Base-by-base conservation (phyloP, 495 filamentous ascomycete species). In the Talaromyces ruber region DNA sequence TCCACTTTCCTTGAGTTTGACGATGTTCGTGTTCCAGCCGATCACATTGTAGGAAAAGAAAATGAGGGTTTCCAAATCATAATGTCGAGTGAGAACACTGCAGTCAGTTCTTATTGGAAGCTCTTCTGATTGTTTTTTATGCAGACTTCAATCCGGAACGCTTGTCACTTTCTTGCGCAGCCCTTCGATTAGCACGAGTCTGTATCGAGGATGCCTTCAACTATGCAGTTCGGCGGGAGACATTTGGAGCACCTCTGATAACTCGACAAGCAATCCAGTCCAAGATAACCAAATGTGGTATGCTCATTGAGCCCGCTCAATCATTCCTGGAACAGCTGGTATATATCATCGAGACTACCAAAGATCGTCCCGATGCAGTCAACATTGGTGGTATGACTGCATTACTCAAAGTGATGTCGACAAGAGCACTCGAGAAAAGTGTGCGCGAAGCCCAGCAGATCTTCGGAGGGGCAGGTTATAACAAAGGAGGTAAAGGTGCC, bases 361-460 rank as follows among this genome's bases (percentile, higher is more conserved):
- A 74, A 50, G 66, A 73, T 34, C 68, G 64, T 25, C 67, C 68
- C 0, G 71, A 76, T 60, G 68, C 71, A 51, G 74, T 78, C 28
- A 75, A 74, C 53, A 80, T 81, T 30, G 77, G 79, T 6, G 79
- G 79, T 0, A 79, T 79, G 79, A 77, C 73, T 7, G 75, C 73
- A 1, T 65, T 76, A 25, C 63, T 77, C 8, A 86, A 86, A 67
- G 82, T 85, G 6, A 78, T 79, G 70, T 81, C 80, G 2, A 82
- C 80, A 0, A 69, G 79, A 26, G 76, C 81, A 12, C 64, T 85
- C 9, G 84, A 87, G 69, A 77, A 81, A 67, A 79, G 79, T 53
- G 79, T 79, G 28, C 72, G 83, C 7, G 84, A 87, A 64, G 82
- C 83, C 1, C 83, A 86, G 75, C 84, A 87, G 67, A 78, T 86